Percentiles rank a stretch among this genome's conserved stretches.
These are phyloP conservation scores for Paramyrothecium roridum DNA, from an alignment of 2,329 filamentous ascomycete genomes.

Conservation along the genomic window DNA sequence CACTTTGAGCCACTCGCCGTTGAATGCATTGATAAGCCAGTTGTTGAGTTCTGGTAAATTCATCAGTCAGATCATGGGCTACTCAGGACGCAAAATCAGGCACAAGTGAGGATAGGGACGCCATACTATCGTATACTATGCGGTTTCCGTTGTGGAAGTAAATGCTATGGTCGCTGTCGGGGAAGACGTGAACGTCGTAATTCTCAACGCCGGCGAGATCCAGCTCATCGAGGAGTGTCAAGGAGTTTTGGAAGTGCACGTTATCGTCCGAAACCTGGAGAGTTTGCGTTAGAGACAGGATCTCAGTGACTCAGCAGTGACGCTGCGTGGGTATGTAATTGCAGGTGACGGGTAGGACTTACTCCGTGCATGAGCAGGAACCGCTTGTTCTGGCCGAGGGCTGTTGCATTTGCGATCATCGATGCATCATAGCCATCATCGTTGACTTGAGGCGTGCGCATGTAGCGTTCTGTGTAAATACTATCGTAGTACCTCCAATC, in stretches of 20 bases:
- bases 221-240: conserved; percentile 81
- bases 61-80: background rate
- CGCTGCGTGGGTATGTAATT: background rate
- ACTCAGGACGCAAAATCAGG: background rate
- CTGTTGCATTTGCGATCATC: conserved; percentile 69
- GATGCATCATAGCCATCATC: conserved; percentile 70
- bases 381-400: conserved; percentile 72
- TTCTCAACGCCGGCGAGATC: conserved; percentile 82
- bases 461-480: conserved; percentile 94
- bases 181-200: conserved; percentile 95
- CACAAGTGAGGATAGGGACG: background rate
- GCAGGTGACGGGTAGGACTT: background rate
- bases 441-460: conserved; percentile 91
- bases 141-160: conserved; percentile 89
- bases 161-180: conserved; percentile 93
- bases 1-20: conserved; percentile 82
- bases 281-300: too few relatives aligned
- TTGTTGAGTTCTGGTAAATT: conserved; percentile 63
- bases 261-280: conserved; percentile 78
- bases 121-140: conserved; percentile 91
- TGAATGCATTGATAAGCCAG: conserved; percentile 97
- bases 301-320: background rate
- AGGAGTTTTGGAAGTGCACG: conserved; percentile 92
- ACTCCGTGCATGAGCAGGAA: conserved; percentile 93
- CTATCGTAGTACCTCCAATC: conserved; percentile 96